Percentiles rank a stretch among this genome's conserved stretches.
These are phyloP conservation scores for Phytophthora cactorum DNA, from an alignment of 352 stramenopile species.

Conservation along the genomic window DNA sequence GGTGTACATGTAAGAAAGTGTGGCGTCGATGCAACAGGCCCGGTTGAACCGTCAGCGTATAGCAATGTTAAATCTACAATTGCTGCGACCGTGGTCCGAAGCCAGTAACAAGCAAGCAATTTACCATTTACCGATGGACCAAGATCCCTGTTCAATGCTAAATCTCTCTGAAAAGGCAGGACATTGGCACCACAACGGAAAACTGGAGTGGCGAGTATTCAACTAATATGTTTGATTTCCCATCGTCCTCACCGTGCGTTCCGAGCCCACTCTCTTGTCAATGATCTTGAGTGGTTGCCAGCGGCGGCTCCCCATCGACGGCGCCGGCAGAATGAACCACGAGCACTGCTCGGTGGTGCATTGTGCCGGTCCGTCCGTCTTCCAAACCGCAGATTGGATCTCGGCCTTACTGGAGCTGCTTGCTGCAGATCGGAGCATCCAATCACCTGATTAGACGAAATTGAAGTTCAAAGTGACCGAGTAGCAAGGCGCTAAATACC, in stretches of 20 bases:
- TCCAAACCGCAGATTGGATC: conserved; percentile 38
- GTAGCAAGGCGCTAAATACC: conserved; percentile 11
- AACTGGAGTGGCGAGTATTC: conserved; percentile 26
- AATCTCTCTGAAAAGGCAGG: conserved; percentile 1
- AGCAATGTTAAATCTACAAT: not conserved
- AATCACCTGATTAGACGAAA: conserved; percentile 34
- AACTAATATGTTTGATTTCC: conserved; percentile 18
- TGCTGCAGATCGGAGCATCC: conserved; percentile 27
- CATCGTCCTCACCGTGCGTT: conserved; percentile 36
- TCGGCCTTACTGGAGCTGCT: conserved; percentile 5
- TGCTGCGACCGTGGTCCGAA: not conserved
- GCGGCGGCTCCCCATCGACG: conserved; percentile 3
- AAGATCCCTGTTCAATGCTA: not conserved
- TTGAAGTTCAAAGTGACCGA: conserved; percentile 29
- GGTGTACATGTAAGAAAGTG: too few relatives aligned
- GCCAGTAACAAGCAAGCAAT: not conserved
- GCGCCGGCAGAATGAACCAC: not conserved
- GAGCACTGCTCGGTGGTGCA: conserved; percentile 4
- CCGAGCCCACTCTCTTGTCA: conserved; percentile 24
- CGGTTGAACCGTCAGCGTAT: too few relatives aligned
- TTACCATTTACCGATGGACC: not conserved
- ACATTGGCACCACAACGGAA: conserved; percentile 4
- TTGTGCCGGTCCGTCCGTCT: conserved; percentile 5
- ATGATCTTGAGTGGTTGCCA: conserved; percentile 5
- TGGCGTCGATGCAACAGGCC: not conserved